Evolutionary conservation across 2,329 filamentous ascomycete genomes (phyloP), one percentile per base, ranked within the genome.

Genomic region (Graphilbum ipis-grandicollis): DNA sequence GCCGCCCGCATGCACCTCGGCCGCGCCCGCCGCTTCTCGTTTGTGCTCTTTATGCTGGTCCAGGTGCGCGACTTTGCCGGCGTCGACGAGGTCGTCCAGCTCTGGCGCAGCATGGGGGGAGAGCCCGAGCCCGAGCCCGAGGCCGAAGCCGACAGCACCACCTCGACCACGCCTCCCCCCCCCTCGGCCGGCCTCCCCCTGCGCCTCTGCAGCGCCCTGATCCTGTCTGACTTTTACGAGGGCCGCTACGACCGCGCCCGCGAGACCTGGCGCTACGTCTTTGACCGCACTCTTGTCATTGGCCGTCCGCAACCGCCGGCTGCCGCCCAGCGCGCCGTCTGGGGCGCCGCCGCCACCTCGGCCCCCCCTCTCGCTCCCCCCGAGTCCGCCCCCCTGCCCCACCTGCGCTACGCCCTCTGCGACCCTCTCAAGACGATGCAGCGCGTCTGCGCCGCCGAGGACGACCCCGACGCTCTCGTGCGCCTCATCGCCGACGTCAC

Each of bases 231-330:
- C 48, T 57, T 72, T 31, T 58, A 63, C 36, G 66, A 75, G 15
- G 56, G 62, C 29, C 63, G 75, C 18, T 67, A 72, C 44, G 58
- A 66, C 5, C 63, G 70, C 36, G 73, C 88, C 17, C 65, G 71
- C 43, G 54, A 66, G 33, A 74, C 71, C 35, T 93, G 84, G 83
- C 46, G 66, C 2, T 52, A 75, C 19, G 66, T 74, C 2, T 64
- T 78, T 39, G 47, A 60, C 5, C 63, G 65, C 41, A 69, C 67
- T 1, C 56, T 63, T 37, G 54, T 59, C 28, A 54, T 59, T 32
- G 62, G 50, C 19, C 57, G 48, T 9, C 52, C 59, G 3, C 36
- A 37, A n/a, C 26, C 26, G 9, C n/a, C 36, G 2, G 38, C 38
- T 19, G 15, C 23, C 2, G 37, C 40, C 1, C 41, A 37, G 8